Evolutionary conservation across 768 basidiomycete genomes (phyloP).

Genomic region (Panellus pusillus): DNA sequence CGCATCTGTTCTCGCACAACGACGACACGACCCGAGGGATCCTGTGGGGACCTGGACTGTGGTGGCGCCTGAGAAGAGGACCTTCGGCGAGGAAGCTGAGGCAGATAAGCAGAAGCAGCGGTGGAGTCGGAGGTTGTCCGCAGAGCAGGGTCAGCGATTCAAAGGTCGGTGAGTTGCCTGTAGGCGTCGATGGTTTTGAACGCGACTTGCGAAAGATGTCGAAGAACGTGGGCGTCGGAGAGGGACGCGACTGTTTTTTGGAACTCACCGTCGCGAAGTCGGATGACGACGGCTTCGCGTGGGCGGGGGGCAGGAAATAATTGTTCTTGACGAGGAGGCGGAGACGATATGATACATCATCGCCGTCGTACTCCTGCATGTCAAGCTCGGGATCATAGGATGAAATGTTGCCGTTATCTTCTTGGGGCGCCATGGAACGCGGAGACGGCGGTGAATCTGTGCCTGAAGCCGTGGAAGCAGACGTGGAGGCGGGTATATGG

Average conservation of each 20-base stretch:
- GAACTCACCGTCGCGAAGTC: slow-evolving; percentile 52
- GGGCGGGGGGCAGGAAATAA: slow-evolving; percentile 87
- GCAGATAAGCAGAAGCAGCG: slow-evolving; percentile 42
- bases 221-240: slow-evolving; percentile 56
- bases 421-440: slow-evolving; percentile 49
- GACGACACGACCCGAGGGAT: slow-evolving; percentile 62
- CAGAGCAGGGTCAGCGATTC: slow-evolving; percentile 47
- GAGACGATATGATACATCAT: slow-evolving; percentile 85
- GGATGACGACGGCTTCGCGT: slow-evolving; percentile 73
- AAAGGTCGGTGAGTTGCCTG: slow-evolving; percentile 32
- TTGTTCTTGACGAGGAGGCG: slow-evolving; percentile 83
- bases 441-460: slow-evolving; percentile 69
- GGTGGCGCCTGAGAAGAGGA: slow-evolving; percentile 38
- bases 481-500: slow-evolving; percentile 77
- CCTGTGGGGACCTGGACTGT: slow-evolving; percentile 34
- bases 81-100: slow-evolving; percentile 35
- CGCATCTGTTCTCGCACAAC: slow-evolving; percentile 83
- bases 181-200: slow-evolving; percentile 55
- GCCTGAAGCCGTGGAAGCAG: slow-evolving; percentile 62
- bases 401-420: slow-evolving; percentile 43
- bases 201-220: slow-evolving; percentile 69
- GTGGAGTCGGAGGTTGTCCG: slow-evolving; percentile 69
- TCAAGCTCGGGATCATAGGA: slow-evolving; percentile 50
- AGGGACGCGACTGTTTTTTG: slow-evolving; percentile 45
- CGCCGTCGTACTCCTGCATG: slow-evolving; percentile 56